These are phyloP conservation scores for Saururus chinensis DNA, from an alignment of 164 flowering plant genomes.

Conservation along the genomic window DNA sequence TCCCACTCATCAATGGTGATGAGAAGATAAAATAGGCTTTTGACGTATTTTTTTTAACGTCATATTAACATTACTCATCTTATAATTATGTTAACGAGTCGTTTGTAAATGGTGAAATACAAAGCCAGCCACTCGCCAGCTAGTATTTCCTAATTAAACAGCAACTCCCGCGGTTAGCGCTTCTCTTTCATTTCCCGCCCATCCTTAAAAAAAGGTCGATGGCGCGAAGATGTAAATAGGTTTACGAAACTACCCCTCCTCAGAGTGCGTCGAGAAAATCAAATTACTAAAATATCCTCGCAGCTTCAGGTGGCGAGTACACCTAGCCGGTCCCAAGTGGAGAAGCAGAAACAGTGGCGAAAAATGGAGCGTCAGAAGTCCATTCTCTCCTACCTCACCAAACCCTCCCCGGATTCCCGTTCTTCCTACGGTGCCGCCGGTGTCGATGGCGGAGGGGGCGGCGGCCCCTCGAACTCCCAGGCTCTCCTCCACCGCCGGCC, in stretches of 20 bases:
- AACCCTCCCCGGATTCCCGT: constrained; percentile 27
- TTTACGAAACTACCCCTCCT: not conserved
- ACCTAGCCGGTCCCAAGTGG: not conserved
- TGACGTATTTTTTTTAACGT: no score
- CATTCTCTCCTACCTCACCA: constrained; percentile 58
- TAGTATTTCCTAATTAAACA: no score
- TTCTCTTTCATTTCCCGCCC: not conserved
- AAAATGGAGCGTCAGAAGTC: constrained; percentile 80
- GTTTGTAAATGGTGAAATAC: no score
- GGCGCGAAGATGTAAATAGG: not conserved
- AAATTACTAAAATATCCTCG: not conserved
- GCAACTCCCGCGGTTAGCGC: no score
- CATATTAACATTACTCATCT: no score
- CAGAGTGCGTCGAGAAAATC: not conserved
- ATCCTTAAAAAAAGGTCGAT: no score
- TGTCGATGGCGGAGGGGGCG: constrained; percentile 10
- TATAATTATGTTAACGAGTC: no score
- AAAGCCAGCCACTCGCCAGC: no score
- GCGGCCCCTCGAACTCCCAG: constrained; percentile 11
- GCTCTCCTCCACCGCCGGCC: constrained; percentile 6
- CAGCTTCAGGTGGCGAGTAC: not conserved
- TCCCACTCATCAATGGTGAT: no score
- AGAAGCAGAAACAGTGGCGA: not conserved
- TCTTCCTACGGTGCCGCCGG: not conserved
- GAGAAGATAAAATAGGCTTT: no score